A percentile compares a stretch with the other conserved stretches of the same genome.
phyloP scores from a whole-genome alignment of 345 rosid genomes.

The Ceriops decandra region DNA sequence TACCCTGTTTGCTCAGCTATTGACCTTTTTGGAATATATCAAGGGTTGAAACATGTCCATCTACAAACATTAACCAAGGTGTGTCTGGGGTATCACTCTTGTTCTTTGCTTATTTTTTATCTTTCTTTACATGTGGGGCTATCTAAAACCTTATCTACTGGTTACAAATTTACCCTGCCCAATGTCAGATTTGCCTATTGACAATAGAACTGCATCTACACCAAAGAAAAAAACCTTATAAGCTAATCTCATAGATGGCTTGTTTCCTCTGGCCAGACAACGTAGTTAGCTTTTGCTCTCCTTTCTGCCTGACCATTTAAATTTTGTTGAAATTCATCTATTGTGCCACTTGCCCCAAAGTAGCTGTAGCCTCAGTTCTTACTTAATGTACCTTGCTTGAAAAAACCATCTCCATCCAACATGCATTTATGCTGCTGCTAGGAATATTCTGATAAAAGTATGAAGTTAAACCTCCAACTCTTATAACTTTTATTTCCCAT shows the following conservation, averaged over 20 bases:
- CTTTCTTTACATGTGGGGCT: not conserved
- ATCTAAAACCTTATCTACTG: not conserved
- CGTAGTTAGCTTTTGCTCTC: no score
- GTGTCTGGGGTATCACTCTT: not conserved
- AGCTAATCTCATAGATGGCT: not conserved
- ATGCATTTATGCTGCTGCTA: not conserved
- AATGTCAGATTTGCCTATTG: no score
- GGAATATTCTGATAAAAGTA: not conserved
- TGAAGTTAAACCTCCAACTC: not conserved
- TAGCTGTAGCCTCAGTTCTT: not conserved
- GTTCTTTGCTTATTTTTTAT: not conserved
- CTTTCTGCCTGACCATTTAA: not conserved
- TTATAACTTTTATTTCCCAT: slow-evolving; percentile 10
- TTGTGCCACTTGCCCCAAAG: not conserved
- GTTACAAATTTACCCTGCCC: no score
- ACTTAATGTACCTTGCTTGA: not conserved
- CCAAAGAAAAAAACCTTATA: no score
- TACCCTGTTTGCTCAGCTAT: slow-evolving; percentile 79
- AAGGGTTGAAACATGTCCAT: slow-evolving; percentile 78
- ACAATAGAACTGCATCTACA: no score
- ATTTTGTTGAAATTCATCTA: not conserved
- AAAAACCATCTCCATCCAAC: not conserved
- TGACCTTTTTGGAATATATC: slow-evolving; percentile 79
- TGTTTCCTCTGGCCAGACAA: not conserved
- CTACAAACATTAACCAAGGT: slow-evolving; percentile 90